phyloP scores from a whole-genome alignment of 352 stramenopile species.

The Sclerospora graminicola region DNA sequence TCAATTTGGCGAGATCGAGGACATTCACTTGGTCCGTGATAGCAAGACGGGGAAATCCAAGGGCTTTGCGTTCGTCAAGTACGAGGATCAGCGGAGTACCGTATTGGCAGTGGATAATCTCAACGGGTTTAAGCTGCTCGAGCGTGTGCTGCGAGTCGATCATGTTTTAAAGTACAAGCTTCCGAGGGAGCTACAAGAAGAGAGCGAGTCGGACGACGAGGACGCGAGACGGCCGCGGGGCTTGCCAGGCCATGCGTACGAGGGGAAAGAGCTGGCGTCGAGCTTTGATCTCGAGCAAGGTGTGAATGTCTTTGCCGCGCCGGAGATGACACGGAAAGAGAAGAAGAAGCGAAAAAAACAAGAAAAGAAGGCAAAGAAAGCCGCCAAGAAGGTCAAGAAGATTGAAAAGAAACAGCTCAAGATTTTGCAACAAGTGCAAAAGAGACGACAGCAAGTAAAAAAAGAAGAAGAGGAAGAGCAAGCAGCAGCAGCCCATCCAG shows the following conservation, averaged over 20 bases:
- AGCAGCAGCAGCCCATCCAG: conserved; percentile 5
- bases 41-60: conserved; percentile 93
- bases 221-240: conserved; percentile 28
- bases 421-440: conserved; percentile 41
- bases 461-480: conserved; percentile 23
- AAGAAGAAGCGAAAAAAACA: conserved; percentile 47
- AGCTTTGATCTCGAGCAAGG: conserved; percentile 61
- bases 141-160: conserved; percentile 91
- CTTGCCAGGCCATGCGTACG: conserved; percentile 78
- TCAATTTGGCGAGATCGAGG: conserved; percentile 87
- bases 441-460: conserved; percentile 38
- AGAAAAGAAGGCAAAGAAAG: conserved; percentile 46
- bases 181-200: conserved; percentile 84
- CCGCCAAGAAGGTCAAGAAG: conserved; percentile 38
- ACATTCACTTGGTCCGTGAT: conserved; percentile 95
- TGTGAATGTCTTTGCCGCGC: conserved; percentile 77
- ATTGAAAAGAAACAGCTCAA: conserved; percentile 41
- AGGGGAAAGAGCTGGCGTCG: conserved; percentile 74
- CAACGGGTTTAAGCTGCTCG: conserved; percentile 86
- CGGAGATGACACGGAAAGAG: conserved; percentile 41
- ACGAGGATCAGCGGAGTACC: conserved; percentile 92
- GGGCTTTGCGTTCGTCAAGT: conserved; percentile 96
- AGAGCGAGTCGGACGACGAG: conserved; percentile 50
- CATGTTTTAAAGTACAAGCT: conserved; percentile 97
- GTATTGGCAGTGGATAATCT: conserved; percentile 98